Percentiles rank a stretch among this genome's conserved stretches.
Evolutionary conservation across 2,329 filamentous ascomycete genomes (phyloP).

Genomic region (Ophiocordyceps camponoti-rufipedis): DNA sequence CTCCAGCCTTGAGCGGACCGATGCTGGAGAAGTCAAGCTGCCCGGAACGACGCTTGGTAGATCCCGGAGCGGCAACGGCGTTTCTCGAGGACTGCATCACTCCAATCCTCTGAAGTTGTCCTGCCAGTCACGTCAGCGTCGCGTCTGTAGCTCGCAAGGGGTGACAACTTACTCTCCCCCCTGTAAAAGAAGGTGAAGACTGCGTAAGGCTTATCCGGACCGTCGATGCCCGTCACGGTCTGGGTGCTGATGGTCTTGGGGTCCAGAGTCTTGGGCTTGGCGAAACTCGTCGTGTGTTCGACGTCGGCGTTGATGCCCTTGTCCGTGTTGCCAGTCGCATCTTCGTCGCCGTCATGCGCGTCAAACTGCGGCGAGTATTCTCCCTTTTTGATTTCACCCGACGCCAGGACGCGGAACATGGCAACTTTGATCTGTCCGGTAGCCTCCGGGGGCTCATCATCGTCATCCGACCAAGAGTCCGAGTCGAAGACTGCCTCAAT

Average conservation of each 20-base stretch:
- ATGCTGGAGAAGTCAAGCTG: conserved; percentile 75
- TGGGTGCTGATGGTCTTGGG: conserved; percentile 97
- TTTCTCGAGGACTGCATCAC: conserved; percentile 55
- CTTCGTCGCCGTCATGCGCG: conserved; percentile 86
- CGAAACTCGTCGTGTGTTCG: conserved; percentile 95
- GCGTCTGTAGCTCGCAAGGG: not conserved
- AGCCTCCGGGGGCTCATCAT: conserved; percentile 82
- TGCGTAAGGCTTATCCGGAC: conserved; percentile 88
- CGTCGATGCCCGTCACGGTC: conserved; percentile 96
- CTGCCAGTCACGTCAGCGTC: conserved; percentile 23
- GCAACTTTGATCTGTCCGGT: conserved; percentile 97
- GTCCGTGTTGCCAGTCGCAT: conserved; percentile 32
- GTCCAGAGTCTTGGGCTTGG: conserved; percentile 87
- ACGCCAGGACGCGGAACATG: conserved; percentile 85
- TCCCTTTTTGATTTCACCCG: conserved; percentile 91
- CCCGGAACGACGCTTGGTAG: conserved; percentile 61
- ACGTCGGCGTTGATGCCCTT: conserved; percentile 59
- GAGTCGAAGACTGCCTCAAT: conserved; percentile 53
- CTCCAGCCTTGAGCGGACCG: conserved; percentile 67
- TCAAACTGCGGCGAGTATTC: conserved; percentile 98
- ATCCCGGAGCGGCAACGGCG: conserved; percentile 39
- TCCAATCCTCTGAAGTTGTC: conserved; percentile 93
- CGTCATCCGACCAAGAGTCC: conserved; percentile 58
- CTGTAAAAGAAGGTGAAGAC: conserved; percentile 97
- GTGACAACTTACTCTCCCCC: conserved; percentile 64